Conservation (phyloP, 352 stramenopile genomes). For the Phytopythium mirpurense region DNA sequence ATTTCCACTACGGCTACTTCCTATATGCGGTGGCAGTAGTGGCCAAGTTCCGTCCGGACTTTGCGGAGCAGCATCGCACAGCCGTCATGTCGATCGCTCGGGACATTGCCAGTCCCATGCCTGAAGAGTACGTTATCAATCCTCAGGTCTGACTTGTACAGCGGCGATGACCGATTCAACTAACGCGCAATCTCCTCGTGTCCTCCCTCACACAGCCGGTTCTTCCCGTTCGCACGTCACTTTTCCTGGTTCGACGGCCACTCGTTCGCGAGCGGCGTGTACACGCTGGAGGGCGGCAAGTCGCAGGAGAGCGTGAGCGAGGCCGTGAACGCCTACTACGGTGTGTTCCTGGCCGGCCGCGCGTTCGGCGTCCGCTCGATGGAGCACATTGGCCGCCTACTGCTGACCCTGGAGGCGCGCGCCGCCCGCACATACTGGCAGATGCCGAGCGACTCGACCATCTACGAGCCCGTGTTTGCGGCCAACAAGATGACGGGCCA, state of each 20-base stretch:
- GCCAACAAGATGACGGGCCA: constrained; percentile 85
- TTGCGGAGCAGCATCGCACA: constrained; percentile 63
- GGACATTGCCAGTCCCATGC: constrained; percentile 65
- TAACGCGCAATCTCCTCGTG: constrained; percentile 1
- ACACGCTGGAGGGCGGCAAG: constrained; percentile 93
- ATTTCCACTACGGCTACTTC: constrained; percentile 97
- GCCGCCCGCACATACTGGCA: constrained; percentile 96
- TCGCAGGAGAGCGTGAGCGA: constrained; percentile 96
- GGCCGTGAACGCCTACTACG: constrained; percentile 97
- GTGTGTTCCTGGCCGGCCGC: constrained; percentile 90
- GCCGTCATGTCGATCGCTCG: constrained; percentile 70
- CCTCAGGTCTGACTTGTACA: not conserved
- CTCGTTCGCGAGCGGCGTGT: constrained; percentile 95
- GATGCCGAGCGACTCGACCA: constrained; percentile 60
- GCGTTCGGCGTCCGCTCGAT: constrained; percentile 60
- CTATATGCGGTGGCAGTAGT: constrained; percentile 84
- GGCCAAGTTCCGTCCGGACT: constrained; percentile 66
- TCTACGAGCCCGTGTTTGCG: constrained; percentile 71
- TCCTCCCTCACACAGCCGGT: constrained; percentile 31
- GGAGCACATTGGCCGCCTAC: constrained; percentile 87
- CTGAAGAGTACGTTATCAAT: constrained; percentile 47
- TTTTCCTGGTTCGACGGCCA: constrained; percentile 97
- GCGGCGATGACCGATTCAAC: not conserved
- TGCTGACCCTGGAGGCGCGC: constrained; percentile 93
- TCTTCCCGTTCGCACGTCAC: constrained; percentile 91